Evolutionary conservation across 140 eudicot species (phyloP), one percentile per base, ranked within the genome.

Genomic region (Stevia rebaudiana): DNA sequence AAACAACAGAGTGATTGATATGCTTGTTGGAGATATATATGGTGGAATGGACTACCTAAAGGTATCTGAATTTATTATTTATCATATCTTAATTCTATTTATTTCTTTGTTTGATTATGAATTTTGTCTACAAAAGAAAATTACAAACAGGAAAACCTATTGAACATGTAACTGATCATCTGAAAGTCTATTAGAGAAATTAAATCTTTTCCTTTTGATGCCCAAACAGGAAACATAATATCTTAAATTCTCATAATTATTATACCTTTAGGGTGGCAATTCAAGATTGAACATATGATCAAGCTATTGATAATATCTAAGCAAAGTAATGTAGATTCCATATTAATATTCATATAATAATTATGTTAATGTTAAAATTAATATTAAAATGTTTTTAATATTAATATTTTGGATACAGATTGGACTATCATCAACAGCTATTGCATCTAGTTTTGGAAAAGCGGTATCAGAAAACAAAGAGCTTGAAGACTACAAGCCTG

Each of bases 11-110:
- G 86, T 57, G 59, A 85, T 88, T 63, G 98, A 92, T 81, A 92
- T 92, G 96, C 96, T 92, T 76, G 98, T 92, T 72, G 96, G 98
- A 61, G 98, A 92, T 74, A 92, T 92, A 17, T 88, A 82, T 67
- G 98, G 96, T 50, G 98, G 98, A 70, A 70, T 58, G 72, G 96
- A 92, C 80, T 92, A 92, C 72, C 52, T 80, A 18, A 92, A 92
- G 95, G 98, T 92, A 87, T 49, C 10, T 30, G 15, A 43, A 15
- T 54, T 42, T 43, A 7, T 24, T 62, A n/a, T 56, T 44, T 44
- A 2, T 17, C 2, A n/a, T n/a, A 6, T 36, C 44, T 1, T 31
- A 21, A 50, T 25, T 65, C 5, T 22, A 40, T 46, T 52, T 47
- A 54, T 22, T 52, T 4, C 6, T 5, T 35, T 35, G 1, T 13